These are phyloP conservation scores for Mycosphaerelloides madeirae DNA, from an alignment of 2,329 filamentous ascomycete species.

Conservation along the genomic window DNA sequence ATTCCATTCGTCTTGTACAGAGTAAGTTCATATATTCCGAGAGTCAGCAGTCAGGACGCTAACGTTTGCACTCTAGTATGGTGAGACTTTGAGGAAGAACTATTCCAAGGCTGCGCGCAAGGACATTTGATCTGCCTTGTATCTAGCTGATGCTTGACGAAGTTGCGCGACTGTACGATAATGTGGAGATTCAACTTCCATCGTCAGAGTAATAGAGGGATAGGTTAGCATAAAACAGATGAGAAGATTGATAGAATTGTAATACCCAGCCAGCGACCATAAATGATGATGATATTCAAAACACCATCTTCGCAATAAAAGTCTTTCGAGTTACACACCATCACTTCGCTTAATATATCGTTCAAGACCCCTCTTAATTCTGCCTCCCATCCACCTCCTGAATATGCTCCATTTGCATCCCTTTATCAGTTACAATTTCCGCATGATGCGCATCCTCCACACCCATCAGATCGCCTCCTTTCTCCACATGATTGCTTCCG, in stretches of 20 bases:
- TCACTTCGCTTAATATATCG: too few species aligned
- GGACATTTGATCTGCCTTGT: slow-evolving; percentile 32
- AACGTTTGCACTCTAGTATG: slow-evolving; percentile 25
- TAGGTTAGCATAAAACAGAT: too few species aligned
- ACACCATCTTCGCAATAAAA: too few species aligned
- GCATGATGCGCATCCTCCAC: slow-evolving; percentile 34
- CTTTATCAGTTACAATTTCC: slow-evolving; percentile 10
- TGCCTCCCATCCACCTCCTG: background rate
- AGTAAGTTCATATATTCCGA: slow-evolving; percentile 16
- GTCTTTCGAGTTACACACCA: too few species aligned
- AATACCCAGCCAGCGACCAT: too few species aligned
- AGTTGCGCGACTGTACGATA: too few species aligned
- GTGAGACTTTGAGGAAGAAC: slow-evolving; percentile 37
- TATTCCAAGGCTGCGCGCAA: slow-evolving; percentile 39
- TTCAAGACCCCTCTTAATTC: too few species aligned
- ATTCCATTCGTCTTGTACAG: slow-evolving; percentile 44
- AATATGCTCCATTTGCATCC: slow-evolving; percentile 18
- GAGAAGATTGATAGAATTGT: too few species aligned
- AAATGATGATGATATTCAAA: too few species aligned
- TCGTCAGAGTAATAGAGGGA: too few species aligned
- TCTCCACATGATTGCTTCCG: slow-evolving; percentile 53
- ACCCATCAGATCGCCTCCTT: slow-evolving; percentile 47
- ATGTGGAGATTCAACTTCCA: too few species aligned
- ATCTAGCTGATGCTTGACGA: too few species aligned
- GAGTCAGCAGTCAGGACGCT: slow-evolving; percentile 6